Evolutionary conservation across 2,329 filamentous ascomycete species (phyloP), one percentile per base, ranked within the genome.

Genomic region (Aspergillus aculeatus): DNA sequence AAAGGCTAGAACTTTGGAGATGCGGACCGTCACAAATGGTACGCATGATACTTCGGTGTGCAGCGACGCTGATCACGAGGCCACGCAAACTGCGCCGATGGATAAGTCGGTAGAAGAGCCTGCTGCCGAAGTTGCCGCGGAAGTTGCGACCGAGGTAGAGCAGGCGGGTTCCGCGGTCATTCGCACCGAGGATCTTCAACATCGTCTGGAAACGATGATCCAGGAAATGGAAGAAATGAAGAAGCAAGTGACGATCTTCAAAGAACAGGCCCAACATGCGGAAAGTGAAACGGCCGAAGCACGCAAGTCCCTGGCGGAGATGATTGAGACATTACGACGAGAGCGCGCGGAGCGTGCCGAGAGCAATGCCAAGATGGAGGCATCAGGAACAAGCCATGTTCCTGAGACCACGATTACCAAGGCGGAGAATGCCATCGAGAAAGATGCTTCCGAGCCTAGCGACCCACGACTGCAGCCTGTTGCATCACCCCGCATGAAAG

Each of bases 211-310:
- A 56, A 77, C 81, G 2, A 89, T 96, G 84, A 83, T 91, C 60
- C 80, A 82, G 38, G 91, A 96, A 69, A 93, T 97, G 84, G 86
- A 86, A 57, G 87, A 89, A 59, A 86, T 96, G 80, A 90, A 88
- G 75, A 82, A 87, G 62, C 89, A 96, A 72, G 87, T 96, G 72
- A 89, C 95, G 56, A 78, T 82, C 6, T 96, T 91, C 79, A 89
- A 89, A 68, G 80, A 85, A 58, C 87, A 91, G 31, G 92, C 92
- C 9, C 90, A 96, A 73, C 83, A 81, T 60, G 93, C 92, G 3
- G 94, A 98, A 73, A 80, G 84, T 9, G 92, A 96, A 68, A 85
- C 89, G 50, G 86, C 89, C 57, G 82, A 85, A 47, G 86, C 88
- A 56, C 87, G 89, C 57, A 88, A 89, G 73, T 89, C 89, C 1